These are phyloP conservation scores for Annulohypoxylon nitens DNA, from an alignment of 495 filamentous ascomycete genomes.

Conservation along the genomic window DNA sequence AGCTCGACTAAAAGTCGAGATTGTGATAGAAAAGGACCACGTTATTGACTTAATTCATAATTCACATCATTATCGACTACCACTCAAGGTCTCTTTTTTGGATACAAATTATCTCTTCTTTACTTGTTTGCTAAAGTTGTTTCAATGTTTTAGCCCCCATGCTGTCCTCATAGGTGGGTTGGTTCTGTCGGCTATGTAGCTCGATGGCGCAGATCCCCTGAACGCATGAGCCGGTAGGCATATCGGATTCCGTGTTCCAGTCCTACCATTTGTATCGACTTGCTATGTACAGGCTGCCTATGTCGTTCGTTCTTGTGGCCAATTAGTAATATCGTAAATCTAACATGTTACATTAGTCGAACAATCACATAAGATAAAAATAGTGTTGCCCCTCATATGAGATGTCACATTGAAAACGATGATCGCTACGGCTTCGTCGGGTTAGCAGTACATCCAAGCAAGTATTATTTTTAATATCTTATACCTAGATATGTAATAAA, in stretches of 20 bases:
- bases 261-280: neutral
- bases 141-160: neutral
- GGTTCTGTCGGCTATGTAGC: constrained; percentile 4
- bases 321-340: neutral
- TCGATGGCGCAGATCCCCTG: neutral
- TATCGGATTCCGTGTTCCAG: neutral
- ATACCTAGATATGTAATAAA: neutral
- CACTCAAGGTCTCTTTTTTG: neutral
- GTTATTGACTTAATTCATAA: neutral
- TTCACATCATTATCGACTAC: neutral
- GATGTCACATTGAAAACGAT: neutral
- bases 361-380: neutral
- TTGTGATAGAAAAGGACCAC: neutral
- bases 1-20: neutral
- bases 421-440: neutral
- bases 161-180: neutral
- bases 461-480: neutral
- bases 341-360: neutral
- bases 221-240: neutral
- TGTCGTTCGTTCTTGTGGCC: neutral
- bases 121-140: neutral
- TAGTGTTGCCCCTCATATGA: constrained; percentile 1
- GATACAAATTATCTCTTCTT: neutral
- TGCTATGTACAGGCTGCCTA: too few relatives aligned
- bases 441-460: neutral